Conservation (phyloP, 192 early-diverging fungal genomes). For the Backusella circina region DNA sequence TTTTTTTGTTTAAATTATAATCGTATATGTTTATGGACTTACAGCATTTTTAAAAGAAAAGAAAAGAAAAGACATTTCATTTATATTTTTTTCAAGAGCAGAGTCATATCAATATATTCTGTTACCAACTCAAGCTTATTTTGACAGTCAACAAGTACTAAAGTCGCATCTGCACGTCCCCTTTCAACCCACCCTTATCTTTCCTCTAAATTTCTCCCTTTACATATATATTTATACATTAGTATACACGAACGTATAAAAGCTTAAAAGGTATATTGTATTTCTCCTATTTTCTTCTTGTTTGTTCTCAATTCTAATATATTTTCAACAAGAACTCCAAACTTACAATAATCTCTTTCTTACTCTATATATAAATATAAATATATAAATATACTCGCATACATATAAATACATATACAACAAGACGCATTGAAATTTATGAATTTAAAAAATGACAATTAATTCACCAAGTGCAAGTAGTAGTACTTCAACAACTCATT, state of each 20-base stretch:
- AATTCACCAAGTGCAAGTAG: not conserved
- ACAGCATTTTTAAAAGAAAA: not conserved
- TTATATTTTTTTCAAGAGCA: not conserved
- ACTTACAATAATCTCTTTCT: not conserved
- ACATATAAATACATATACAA: not conserved
- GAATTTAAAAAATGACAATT: not conserved
- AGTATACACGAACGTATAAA: not conserved
- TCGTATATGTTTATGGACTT: not conserved
- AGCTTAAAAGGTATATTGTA: not conserved
- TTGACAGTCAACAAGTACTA: constrained; percentile 6
- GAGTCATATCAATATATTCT: not conserved
- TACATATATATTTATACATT: constrained; percentile 2
- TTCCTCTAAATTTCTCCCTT: not conserved
- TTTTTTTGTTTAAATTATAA: not conserved
- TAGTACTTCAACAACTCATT: not conserved
- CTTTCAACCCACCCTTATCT: not conserved
- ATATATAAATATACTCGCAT: not conserved
- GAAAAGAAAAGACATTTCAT: not conserved
- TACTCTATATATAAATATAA: not conserved
- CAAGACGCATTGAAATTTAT: not conserved
- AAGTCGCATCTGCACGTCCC: not conserved
- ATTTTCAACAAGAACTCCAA: not conserved
- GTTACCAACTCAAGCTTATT: not conserved
- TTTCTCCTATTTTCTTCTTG: constrained; percentile 6
- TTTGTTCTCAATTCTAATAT: constrained; percentile 1